These are phyloP conservation scores for Monosporascus cannonballus DNA, from an alignment of 2,329 filamentous ascomycete genomes.

Conservation along the genomic window DNA sequence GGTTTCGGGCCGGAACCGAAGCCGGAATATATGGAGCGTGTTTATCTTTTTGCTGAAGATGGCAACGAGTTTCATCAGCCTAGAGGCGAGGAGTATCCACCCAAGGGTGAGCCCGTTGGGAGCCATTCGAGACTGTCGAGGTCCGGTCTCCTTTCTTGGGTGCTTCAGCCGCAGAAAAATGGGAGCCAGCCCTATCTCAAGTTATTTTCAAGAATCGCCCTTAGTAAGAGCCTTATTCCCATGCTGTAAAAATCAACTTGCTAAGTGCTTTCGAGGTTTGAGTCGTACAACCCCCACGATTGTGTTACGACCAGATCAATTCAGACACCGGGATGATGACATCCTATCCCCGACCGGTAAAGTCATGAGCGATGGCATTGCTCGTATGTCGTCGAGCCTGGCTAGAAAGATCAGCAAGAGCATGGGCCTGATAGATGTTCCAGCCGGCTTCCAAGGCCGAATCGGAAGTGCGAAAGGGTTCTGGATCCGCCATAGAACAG, in stretches of 20 bases:
- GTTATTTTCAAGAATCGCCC: conserved; percentile 50
- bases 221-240: conserved; percentile 34
- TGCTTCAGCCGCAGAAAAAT: conserved; percentile 41
- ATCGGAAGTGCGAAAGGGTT: conserved; percentile 71
- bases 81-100: conserved; percentile 21
- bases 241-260: background rate
- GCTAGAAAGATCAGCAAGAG: conserved; percentile 43
- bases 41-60: conserved; percentile 51
- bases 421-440: conserved; percentile 47
- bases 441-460: conserved; percentile 62
- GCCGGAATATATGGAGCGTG: conserved; percentile 31
- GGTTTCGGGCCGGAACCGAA: conserved; percentile 22
- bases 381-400: conserved; percentile 55
- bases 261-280: conserved; percentile 34
- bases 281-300: conserved; percentile 44
- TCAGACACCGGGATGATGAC: conserved; percentile 32
- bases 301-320: conserved; percentile 39
- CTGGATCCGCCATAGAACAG: conserved; percentile 57
- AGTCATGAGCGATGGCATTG: conserved; percentile 64
- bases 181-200: conserved; percentile 43
- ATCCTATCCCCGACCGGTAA: conserved; percentile 32
- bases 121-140: conserved; percentile 21
- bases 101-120: conserved; percentile 15
- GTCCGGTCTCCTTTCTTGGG: conserved; percentile 46
- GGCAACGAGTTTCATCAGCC: conserved; percentile 35